Evolutionary conservation across 1,139 yeast species (phyloP).

Genomic region (Kodamaea suecica): DNA sequence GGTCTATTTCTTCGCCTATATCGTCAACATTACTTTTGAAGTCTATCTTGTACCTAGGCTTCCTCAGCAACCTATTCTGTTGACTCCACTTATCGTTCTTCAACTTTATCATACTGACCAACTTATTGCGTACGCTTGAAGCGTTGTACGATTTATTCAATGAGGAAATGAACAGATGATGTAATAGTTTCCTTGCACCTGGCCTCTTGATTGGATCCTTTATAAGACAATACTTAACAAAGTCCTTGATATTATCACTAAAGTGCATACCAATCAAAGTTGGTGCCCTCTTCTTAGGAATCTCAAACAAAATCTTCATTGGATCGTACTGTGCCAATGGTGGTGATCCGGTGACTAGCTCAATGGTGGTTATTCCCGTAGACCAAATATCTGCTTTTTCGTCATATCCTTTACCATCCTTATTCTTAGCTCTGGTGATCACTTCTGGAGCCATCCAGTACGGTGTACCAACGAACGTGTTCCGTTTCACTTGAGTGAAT

Average conservation of each 20-base stretch:
- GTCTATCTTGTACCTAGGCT: slow-evolving; percentile 12
- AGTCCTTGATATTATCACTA: slow-evolving; percentile 54
- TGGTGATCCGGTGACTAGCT: slow-evolving; percentile 68
- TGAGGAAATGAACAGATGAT: slow-evolving; percentile 42
- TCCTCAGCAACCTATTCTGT: slow-evolving; percentile 3
- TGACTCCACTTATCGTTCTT: slow-evolving; percentile 5
- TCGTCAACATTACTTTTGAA: no score
- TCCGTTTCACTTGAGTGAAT: slow-evolving; percentile 54
- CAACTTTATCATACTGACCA: slow-evolving; percentile 10
- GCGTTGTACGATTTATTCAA: slow-evolving; percentile 6
- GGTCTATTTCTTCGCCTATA: slow-evolving; percentile 1
- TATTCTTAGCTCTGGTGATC: slow-evolving; percentile 45
- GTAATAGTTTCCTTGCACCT: slow-evolving; percentile 41
- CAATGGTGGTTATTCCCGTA: slow-evolving; percentile 77
- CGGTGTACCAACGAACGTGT: slow-evolving; percentile 86
- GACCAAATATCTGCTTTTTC: slow-evolving; percentile 90
- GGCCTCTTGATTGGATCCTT: slow-evolving; percentile 59
- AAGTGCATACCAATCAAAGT: slow-evolving; percentile 38
- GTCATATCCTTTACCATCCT: slow-evolving; percentile 68
- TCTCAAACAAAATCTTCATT: slow-evolving; percentile 66
- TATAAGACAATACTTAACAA: slow-evolving; percentile 55
- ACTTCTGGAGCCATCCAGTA: slow-evolving; percentile 96
- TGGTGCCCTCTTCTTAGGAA: slow-evolving; percentile 72
- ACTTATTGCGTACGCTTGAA: slow-evolving; percentile 6
- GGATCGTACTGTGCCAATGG: slow-evolving; percentile 72